Conservation (phyloP, 2,329 filamentous ascomycete species). For the Colletotrichum sidae region DNA sequence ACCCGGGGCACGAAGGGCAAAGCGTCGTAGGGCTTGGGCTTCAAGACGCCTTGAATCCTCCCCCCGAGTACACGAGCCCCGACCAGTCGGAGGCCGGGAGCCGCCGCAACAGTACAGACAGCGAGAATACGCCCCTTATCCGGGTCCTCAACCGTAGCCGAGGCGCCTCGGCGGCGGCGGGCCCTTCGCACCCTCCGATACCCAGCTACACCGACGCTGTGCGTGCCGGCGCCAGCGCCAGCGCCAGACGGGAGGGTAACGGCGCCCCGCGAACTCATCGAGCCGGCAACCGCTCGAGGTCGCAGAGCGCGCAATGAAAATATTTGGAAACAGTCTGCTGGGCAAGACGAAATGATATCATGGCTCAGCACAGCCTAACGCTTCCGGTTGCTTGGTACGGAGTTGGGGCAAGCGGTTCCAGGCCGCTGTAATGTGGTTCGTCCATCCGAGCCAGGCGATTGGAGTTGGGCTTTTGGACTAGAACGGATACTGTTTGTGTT, state of each 20-base stretch:
- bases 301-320: slow-evolving; percentile 38
- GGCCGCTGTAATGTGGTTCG: slow-evolving; percentile 30
- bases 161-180: slow-evolving; percentile 56
- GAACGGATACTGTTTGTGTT: slow-evolving; percentile 30
- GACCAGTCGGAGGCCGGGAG: slow-evolving; percentile 68
- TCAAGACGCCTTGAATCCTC: slow-evolving; percentile 70
- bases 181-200: slow-evolving; percentile 71
- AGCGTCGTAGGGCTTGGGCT: slow-evolving; percentile 56
- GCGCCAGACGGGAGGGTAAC: slow-evolving; percentile 59
- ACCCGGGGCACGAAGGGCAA: slow-evolving; percentile 43
- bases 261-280: slow-evolving; percentile 45
- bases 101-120: slow-evolving; percentile 68
- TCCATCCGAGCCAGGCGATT: slow-evolving; percentile 24
- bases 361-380: slow-evolving; percentile 8
- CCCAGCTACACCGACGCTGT: slow-evolving; percentile 86
- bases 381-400: slow-evolving; percentile 1
- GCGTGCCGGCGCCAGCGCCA: slow-evolving; percentile 63
- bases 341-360: slow-evolving; percentile 36
- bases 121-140: slow-evolving; percentile 66
- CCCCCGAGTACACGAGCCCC: slow-evolving; percentile 79
- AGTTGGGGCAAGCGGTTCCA: slow-evolving; percentile 24
- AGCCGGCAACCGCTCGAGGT: slow-evolving; percentile 37
- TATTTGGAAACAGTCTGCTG: slow-evolving; percentile 29
- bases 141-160: slow-evolving; percentile 63
- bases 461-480: slow-evolving; percentile 37